Conservation (phyloP, 495 filamentous ascomycete genomes). For the Aspergillus bridgeri region DNA sequence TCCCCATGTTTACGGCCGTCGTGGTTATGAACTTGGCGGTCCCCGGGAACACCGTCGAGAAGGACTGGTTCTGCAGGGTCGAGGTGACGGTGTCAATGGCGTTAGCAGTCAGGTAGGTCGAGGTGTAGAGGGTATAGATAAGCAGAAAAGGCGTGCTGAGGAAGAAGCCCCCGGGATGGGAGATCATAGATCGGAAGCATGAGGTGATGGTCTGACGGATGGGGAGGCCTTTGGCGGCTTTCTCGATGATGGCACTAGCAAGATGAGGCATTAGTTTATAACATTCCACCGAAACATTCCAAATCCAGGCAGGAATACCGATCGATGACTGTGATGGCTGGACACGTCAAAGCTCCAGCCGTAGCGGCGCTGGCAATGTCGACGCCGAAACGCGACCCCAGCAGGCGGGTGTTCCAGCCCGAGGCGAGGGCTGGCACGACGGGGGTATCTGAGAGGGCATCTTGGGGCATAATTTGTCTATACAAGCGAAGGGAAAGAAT, state of each 20-base stretch:
- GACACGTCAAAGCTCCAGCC: constrained; percentile 81
- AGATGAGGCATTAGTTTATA: constrained; percentile 10
- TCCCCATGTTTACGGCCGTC: constrained; percentile 75
- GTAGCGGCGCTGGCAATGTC: constrained; percentile 70
- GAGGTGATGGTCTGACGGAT: constrained; percentile 62
- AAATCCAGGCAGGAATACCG: constrained; percentile 50
- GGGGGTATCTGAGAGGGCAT: constrained; percentile 22
- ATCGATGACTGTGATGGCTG: constrained; percentile 87
- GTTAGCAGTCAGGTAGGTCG: constrained; percentile 91
- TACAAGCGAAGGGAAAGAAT: neutral
- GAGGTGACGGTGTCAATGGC: constrained; percentile 76
- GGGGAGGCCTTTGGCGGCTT: constrained; percentile 78
- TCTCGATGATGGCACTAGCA: constrained; percentile 85
- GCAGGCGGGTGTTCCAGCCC: constrained; percentile 76
- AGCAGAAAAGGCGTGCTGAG: constrained; percentile 79
- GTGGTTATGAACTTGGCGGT: constrained; percentile 82
- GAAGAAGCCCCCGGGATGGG: constrained; percentile 67
- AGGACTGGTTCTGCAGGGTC: constrained; percentile 54
- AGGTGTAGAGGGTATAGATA: constrained; percentile 83
- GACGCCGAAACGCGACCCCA: constrained; percentile 64
- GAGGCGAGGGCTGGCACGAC: constrained; percentile 2
- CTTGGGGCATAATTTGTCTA: constrained; percentile 32
- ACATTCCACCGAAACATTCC: neutral
- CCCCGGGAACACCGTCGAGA: constrained; percentile 63
- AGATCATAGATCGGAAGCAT: constrained; percentile 61